Conservation (phyloP, 345 rosid species). For the Brassica nigra region DNA sequence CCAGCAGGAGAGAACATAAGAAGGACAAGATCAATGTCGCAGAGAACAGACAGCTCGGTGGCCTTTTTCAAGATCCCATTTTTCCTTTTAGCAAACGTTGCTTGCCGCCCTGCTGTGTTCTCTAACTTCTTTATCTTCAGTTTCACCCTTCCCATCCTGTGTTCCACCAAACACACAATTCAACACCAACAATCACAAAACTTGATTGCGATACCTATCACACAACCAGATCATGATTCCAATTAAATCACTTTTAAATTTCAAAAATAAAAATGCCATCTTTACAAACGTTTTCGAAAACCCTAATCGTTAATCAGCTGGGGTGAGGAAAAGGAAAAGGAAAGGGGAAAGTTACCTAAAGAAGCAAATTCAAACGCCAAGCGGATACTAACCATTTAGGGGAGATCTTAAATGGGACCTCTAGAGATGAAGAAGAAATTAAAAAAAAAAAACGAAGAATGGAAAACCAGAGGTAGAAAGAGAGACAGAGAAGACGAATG, state of each 20-base stretch:
- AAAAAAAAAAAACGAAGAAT: not conserved
- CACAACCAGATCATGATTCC: constrained; percentile 6
- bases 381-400: constrained; percentile 44
- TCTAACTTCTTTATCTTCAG: constrained; percentile 83
- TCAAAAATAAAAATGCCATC: not conserved
- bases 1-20: constrained; percentile 88
- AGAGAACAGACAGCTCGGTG: constrained; percentile 75
- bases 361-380: constrained; percentile 39
- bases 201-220: not conserved
- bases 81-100: constrained; percentile 78
- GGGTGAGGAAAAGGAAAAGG: not conserved
- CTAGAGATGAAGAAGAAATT: not conserved
- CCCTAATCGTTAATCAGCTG: constrained; percentile 23
- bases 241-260: not conserved
- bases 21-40: constrained; percentile 78
- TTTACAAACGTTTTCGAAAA: constrained; percentile 18
- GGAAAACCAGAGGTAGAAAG: constrained; percentile 40
- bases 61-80: constrained; percentile 89
- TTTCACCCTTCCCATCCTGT: constrained; percentile 93
- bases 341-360: constrained; percentile 37
- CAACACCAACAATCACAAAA: not conserved
- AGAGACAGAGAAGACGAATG: constrained; percentile 44
- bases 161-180: constrained; percentile 11
- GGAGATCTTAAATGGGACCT: constrained; percentile 37
- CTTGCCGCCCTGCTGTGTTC: constrained; percentile 61